Conservation (phyloP, 441 rosid species). For the Erodium texanum region DNA sequence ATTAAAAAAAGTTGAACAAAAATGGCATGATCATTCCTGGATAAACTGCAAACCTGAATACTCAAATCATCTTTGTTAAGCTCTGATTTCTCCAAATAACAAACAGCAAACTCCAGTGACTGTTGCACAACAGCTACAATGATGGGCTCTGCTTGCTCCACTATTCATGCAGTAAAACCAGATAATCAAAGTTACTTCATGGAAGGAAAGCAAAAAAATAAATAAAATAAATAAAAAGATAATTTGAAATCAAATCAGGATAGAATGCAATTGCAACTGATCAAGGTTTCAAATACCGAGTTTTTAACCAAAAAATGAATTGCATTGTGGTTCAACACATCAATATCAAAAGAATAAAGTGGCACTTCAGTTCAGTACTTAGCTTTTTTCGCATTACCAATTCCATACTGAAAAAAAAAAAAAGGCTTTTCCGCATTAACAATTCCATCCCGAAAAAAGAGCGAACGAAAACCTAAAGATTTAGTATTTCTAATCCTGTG, state of each 20-base stretch:
- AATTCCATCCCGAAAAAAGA: background rate
- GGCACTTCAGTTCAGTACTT: background rate
- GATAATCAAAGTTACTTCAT: background rate
- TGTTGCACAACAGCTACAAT: constrained; percentile 64
- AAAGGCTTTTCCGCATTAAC: background rate
- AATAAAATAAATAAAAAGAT: background rate
- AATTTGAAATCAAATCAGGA: background rate
- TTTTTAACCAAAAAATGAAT: constrained; percentile 1
- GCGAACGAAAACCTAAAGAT: constrained; percentile 1
- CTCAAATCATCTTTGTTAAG: constrained; percentile 43
- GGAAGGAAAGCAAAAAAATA: background rate
- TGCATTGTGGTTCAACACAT: background rate
- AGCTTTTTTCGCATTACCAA: background rate
- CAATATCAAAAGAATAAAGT: background rate
- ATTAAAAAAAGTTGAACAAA: background rate
- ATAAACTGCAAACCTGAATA: constrained; percentile 49
- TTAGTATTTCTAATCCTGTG: background rate
- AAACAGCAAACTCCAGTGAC: constrained; percentile 73
- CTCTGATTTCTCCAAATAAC: constrained; percentile 68
- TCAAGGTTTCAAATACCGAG: background rate
- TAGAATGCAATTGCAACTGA: constrained; percentile 3
- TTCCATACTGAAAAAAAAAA: constrained; percentile 3
- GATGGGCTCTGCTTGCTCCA: constrained; percentile 67
- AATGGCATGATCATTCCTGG: background rate
- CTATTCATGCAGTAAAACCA: constrained; percentile 33